Evolutionary conservation across 1,139 yeast species (phyloP).

Genomic region (Citeromyces siamensis): DNA sequence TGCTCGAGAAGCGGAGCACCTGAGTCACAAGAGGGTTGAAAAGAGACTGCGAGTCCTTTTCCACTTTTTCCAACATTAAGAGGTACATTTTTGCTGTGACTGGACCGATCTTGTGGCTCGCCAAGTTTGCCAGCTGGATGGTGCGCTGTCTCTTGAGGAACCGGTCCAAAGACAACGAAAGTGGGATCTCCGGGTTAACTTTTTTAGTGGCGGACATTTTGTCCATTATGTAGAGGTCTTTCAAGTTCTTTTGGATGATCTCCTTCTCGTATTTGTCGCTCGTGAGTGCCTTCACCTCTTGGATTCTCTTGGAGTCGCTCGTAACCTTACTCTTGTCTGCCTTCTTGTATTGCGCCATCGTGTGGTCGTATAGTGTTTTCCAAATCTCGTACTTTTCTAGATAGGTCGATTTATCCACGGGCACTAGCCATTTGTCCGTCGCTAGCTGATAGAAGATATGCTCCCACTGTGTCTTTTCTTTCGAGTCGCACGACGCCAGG

Average conservation of each 20-base stretch:
- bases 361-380: constrained; percentile 38
- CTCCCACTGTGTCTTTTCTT: constrained; percentile 7
- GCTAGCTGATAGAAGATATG: constrained; percentile 29
- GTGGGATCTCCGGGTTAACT: constrained; percentile 33
- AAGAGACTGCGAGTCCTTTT: constrained; percentile 36
- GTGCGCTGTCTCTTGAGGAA: constrained; percentile 59
- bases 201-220: constrained; percentile 14
- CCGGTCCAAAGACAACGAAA: constrained; percentile 54
- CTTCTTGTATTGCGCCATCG: constrained; percentile 29
- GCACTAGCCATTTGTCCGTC: constrained; percentile 47
- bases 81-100: constrained; percentile 56
- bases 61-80: constrained; percentile 44
- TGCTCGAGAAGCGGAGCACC: not conserved
- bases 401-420: constrained; percentile 27
- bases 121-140: constrained; percentile 47
- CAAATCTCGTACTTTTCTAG: constrained; percentile 45
- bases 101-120: constrained; percentile 58
- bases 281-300: constrained; percentile 54
- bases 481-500: constrained; percentile 21
- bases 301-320: constrained; percentile 51
- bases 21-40: constrained; percentile 12
- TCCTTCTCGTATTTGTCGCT: constrained; percentile 21
- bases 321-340: constrained; percentile 19
- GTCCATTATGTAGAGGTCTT: not conserved
- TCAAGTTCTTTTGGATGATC: constrained; percentile 6